Base-by-base conservation (phyloP, 2,329 filamentous ascomycete species). In the Curvularia sp. region DNA sequence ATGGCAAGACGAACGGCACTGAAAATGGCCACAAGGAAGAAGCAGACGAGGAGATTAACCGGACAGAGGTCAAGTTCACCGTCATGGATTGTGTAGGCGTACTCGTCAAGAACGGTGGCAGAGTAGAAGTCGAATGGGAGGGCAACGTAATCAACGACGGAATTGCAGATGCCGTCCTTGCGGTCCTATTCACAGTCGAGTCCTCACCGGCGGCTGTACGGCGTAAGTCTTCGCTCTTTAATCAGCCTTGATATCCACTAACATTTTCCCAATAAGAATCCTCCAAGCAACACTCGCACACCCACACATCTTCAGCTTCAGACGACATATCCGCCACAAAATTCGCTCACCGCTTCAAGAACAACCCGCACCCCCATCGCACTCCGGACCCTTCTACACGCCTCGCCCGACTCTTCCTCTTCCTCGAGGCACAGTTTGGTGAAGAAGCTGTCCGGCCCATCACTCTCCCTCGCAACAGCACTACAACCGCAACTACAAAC, bases 61-160 rank as follows among this genome's bases (percentile, higher is more conserved):
- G 57, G 75, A 85, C 59, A 80, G 86, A 50, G 80, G 77, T 70
- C 4, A 77, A 80, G 9, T 88, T 87, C 71, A 80, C 84, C 27
- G 87, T 99, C 70, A 98, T 99, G 94, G 94, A 93, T 63, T 95
- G 91, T 77, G 88, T 97, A 27, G 87, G 87, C 7, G 87, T 98
- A n/a, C 86, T 89, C 19, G 93, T 95, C 77, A 85, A 85, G 63
- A 85, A 82, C 61, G 89, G 87, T 65, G 91, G 93, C 55, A 89
- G 95, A 72, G 86, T 97, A 5, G 93, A 96, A 75, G 82, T 98
- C 2, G 93, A 97, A 78, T 99, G 95, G 95, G 94, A 98, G 76
- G 95, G 93, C 57, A 99, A 98, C 75, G 91, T 97, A 81, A 89
- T 97, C 72, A 99, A 98, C 76, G 95, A 99, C 73, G 92, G 93